Percentiles rank a stretch among this genome's conserved stretches.
phyloP scores from a whole-genome alignment of 2,329 filamentous ascomycete species.

The Botryosphaeria dothidea region DNA sequence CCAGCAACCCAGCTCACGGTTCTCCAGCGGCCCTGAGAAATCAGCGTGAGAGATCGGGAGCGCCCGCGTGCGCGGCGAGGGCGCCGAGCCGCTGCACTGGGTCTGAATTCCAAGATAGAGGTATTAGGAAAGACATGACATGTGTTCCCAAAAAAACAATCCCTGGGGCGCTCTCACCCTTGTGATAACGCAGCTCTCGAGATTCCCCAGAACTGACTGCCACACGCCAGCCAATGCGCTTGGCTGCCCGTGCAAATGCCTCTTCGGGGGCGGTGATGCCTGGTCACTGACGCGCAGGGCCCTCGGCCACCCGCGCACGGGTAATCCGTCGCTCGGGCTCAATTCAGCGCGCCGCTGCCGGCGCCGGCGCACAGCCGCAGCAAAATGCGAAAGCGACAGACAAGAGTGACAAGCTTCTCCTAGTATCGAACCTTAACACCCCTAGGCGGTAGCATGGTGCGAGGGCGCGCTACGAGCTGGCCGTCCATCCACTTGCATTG shows the following conservation, averaged over 20 bases:
- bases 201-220: not conserved
- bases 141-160: slow-evolving; percentile 3
- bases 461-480: not conserved
- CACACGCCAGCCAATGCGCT: not conserved
- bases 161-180: not conserved
- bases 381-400: slow-evolving; percentile 4
- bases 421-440: not conserved
- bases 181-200: not conserved
- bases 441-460: slow-evolving; percentile 5
- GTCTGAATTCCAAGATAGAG: slow-evolving; percentile 14
- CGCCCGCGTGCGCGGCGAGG: slow-evolving; percentile 13
- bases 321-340: not conserved
- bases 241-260: not conserved
- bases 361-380: not conserved
- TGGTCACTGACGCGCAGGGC: not conserved
- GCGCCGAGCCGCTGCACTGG: slow-evolving; percentile 6
- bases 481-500: not conserved
- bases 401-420: not conserved
- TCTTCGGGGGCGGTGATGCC: not conserved
- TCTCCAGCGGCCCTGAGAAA: slow-evolving; percentile 7
- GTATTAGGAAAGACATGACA: slow-evolving; percentile 13
- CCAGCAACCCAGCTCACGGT: slow-evolving; percentile 11
- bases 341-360: slow-evolving; percentile 7
- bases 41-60: slow-evolving; percentile 12
- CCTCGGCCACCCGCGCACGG: not conserved